Evolutionary conservation across 2,329 filamentous ascomycete species (phyloP).

Genomic region (Venturia carpophila): DNA sequence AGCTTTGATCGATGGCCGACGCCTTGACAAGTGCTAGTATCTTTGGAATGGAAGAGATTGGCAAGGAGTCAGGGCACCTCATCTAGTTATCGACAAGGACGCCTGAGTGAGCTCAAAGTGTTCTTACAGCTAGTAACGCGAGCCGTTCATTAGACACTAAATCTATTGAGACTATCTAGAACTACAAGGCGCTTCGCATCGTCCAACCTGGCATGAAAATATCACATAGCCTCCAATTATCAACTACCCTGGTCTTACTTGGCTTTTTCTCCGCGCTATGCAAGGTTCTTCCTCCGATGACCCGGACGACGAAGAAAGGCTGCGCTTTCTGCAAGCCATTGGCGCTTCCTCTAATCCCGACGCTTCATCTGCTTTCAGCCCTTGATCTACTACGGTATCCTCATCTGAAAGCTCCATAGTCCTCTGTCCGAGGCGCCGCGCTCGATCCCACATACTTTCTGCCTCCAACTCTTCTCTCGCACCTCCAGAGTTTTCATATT

Average conservation of each 20-base stretch:
- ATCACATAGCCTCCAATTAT: neutral
- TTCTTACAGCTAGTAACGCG: neutral
- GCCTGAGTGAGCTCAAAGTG: neutral
- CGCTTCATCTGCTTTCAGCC: neutral
- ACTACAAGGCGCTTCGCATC: neutral
- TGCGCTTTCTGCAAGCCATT: neutral
- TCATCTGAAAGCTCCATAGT: neutral
- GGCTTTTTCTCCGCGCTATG: neutral
- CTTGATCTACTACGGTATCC: neutral
- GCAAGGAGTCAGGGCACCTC: neutral
- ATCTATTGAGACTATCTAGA: neutral
- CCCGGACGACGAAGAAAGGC: neutral
- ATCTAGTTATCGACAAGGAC: neutral
- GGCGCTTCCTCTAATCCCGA: neutral
- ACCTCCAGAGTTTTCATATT: neutral
- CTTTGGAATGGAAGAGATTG: too few relatives aligned
- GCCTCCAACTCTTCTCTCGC: neutral
- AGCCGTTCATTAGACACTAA: neutral
- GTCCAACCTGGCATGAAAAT: neutral
- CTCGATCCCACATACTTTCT: neutral
- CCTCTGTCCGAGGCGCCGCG: neutral
- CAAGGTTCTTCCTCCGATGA: neutral
- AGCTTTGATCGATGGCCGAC: too few relatives aligned
- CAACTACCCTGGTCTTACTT: neutral
- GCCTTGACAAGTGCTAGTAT: too few relatives aligned